These are phyloP conservation scores for Carex pumila DNA, from an alignment of 176 grass and related monocot species.

Conservation along the genomic window DNA sequence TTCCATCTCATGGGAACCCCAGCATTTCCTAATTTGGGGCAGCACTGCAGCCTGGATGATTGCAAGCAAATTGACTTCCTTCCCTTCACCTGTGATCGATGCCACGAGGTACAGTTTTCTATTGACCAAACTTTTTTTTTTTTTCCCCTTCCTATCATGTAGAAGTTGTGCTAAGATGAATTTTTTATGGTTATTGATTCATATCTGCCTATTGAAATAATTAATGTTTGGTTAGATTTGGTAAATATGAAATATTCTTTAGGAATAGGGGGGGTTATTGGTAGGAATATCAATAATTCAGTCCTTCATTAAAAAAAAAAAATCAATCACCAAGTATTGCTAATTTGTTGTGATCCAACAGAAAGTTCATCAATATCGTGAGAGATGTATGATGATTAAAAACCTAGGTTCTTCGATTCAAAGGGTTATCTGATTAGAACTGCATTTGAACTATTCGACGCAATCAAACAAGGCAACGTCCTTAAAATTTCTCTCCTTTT, in stretches of 20 bases:
- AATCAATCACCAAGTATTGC: not conserved
- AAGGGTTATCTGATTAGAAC: not conserved
- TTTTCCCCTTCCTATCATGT: not conserved
- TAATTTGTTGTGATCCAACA: conserved; percentile 3
- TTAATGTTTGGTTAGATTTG: not conserved
- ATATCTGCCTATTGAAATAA: not conserved
- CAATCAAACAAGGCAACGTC: not conserved
- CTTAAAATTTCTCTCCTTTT: not conserved
- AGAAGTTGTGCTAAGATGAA: not conserved
- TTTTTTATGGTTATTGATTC: not conserved
- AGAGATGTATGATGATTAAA: not conserved
- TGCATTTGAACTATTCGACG: not conserved
- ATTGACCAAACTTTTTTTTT: not conserved
- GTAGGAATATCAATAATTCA: not conserved
- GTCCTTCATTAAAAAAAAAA: too few species aligned
- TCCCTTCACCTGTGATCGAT: conserved; percentile 96
- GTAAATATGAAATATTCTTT: not conserved
- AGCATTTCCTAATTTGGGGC: conserved; percentile 80
- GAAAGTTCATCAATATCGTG: not conserved
- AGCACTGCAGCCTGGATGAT: conserved; percentile 90
- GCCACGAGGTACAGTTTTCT: conserved; percentile 47
- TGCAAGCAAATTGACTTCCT: conserved; percentile 92
- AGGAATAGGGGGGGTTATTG: not conserved
- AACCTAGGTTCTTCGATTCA: not conserved
- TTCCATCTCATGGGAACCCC: conserved; percentile 70